Conservation (phyloP, 768 basidiomycete species). For the Lactarius quietus region DNA sequence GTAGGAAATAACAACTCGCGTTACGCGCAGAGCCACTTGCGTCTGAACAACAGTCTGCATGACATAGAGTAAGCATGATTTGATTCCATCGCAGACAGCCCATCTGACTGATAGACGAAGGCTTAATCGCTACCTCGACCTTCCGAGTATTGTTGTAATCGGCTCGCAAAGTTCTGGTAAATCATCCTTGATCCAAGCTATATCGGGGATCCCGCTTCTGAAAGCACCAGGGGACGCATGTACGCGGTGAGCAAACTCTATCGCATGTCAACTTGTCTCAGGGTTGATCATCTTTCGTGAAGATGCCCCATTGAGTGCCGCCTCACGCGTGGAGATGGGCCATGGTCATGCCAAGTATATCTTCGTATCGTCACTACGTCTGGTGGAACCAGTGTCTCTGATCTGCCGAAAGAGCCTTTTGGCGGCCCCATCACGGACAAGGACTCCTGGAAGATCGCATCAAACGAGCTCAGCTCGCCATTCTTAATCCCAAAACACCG, state of each 20-base stretch:
- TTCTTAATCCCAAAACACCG: constrained; percentile 16
- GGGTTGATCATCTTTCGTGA: neutral
- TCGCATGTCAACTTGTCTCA: neutral
- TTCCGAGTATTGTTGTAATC: constrained; percentile 32
- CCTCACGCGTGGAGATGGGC: neutral
- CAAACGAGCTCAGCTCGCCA: constrained; percentile 14
- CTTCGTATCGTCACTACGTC: constrained; percentile 4
- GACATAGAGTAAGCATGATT: constrained; percentile 15
- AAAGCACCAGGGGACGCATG: constrained; percentile 30
- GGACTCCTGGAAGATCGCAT: constrained; percentile 6
- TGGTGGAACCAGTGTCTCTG: neutral
- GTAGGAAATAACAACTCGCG: neutral
- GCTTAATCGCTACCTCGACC: constrained; percentile 27
- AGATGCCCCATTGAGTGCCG: constrained; percentile 26
- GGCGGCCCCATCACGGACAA: constrained; percentile 7
- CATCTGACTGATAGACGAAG: constrained; percentile 10
- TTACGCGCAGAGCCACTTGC: neutral
- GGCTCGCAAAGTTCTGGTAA: constrained; percentile 35
- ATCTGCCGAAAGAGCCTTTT: constrained; percentile 11
- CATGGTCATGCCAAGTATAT: constrained; percentile 19
- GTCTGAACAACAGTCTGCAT: constrained; percentile 1
- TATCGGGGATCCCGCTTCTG: constrained; percentile 30
- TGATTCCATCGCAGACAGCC: neutral
- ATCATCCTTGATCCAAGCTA: constrained; percentile 34
- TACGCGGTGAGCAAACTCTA: constrained; percentile 27